These are phyloP conservation scores for Aspergillus sclerotiicarbonarius DNA, from an alignment of 495 filamentous ascomycete species.

Conservation along the genomic window DNA sequence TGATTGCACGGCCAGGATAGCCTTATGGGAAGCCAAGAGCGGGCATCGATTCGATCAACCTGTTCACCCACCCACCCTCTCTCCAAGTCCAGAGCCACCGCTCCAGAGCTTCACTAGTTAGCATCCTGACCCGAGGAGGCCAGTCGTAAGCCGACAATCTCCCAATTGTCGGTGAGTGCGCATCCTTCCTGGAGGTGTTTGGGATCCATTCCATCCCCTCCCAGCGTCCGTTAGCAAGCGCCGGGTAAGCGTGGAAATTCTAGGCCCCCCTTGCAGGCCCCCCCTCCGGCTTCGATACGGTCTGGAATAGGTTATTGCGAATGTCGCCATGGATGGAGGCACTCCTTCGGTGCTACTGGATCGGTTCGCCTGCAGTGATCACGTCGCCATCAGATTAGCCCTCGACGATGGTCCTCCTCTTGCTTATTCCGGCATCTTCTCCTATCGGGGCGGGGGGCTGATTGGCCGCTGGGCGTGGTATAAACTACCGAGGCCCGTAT, in stretches of 20 bases:
- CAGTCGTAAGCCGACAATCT: slow-evolving; percentile 1
- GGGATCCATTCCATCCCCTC: not conserved
- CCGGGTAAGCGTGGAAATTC: not conserved
- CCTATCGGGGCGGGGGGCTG: not conserved
- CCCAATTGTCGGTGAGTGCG: slow-evolving; percentile 9
- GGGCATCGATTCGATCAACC: not conserved
- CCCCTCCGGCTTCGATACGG: not conserved
- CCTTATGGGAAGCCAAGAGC: slow-evolving; percentile 5
- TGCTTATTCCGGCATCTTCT: not conserved
- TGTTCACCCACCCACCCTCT: not conserved
- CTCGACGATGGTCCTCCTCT: not conserved
- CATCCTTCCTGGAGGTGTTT: not conserved
- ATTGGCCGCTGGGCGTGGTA: not conserved
- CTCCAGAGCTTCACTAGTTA: not conserved
- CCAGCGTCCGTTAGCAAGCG: not conserved
- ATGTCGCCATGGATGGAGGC: slow-evolving; percentile 1
- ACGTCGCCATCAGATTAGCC: not conserved
- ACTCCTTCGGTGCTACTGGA: not conserved
- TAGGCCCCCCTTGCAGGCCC: slow-evolving; percentile 10
- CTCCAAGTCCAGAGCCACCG: no score
- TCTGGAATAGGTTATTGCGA: slow-evolving; percentile 3
- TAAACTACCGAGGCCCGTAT: not conserved
- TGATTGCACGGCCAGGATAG: not conserved
- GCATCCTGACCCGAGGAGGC: not conserved
- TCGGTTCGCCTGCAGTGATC: slow-evolving; percentile 1